Base-by-base conservation (phyloP, 2,329 filamentous ascomycete species). In the Exserohilum rostratum region DNA sequence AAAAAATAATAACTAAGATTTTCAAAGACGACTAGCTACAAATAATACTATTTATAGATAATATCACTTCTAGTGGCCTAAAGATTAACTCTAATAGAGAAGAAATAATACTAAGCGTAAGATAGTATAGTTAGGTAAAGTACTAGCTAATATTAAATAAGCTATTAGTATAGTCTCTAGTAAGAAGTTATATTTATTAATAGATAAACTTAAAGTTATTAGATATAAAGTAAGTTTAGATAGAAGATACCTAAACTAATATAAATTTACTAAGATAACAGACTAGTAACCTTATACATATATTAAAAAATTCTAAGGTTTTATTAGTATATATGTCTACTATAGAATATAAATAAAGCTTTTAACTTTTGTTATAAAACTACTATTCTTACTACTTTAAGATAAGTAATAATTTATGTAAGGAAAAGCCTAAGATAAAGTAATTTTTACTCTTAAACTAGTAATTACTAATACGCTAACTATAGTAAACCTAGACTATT, bases 1-100 rank as follows among this genome's bases (percentile, higher is more conserved):
- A 45, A 12, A 31, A 22, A 42, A n/a, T 39, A 11, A 50, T 55
- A 40, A 46, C 42, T 46, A 53, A 43, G 15, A 53, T 53, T 11
- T 6, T 47, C n/a, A 29, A 34, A 29, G 15, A 53, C 6, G 42
- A 53, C 18, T 47, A 29, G n/a, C 50, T 43, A 42, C 0, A 47
- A 10, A 34, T 9, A 30, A 15, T 18, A 10, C 43, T 46, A 12
- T 53, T 29, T 35, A 42, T 47, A 3, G 12, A 53, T 35, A 37
- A 53, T 47, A 47, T 53, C 38, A 45, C 5, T 5, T 13, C 22
- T 45, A 44, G 22, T 22, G 11, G 18, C 15, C 40, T 39, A 20
- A 53, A 53, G 15, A 35, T 6, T 7, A 37, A 47, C 9, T 42
- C 47, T 43, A 37, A 15, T 5, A 12, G 18, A 22, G 5, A 44